Evolutionary conservation across 345 rosid genomes (phyloP).

Genomic region (Pelargonium nanum): DNA sequence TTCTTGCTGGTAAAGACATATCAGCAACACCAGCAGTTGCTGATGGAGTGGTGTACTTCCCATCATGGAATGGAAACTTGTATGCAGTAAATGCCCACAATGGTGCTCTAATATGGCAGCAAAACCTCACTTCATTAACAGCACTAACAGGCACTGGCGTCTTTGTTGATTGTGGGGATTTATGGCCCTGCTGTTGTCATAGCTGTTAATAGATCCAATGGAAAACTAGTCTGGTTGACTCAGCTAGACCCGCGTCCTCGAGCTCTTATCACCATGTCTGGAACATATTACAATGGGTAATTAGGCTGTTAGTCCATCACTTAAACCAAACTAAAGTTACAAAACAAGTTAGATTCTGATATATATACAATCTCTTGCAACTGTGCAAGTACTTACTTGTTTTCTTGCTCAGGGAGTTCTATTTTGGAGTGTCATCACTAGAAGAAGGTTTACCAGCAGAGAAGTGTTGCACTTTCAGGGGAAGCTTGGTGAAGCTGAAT

Average conservation of each 20-base stretch:
- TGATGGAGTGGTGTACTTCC: conserved; percentile 31
- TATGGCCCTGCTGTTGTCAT: conserved; percentile 38
- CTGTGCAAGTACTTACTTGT: not conserved
- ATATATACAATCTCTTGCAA: not conserved
- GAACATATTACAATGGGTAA: conserved; percentile 29
- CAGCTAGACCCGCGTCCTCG: conserved; percentile 25
- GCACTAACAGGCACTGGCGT: conserved; percentile 24
- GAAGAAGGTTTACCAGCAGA: conserved; percentile 20
- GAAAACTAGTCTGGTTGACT: conserved; percentile 31
- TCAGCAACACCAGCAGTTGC: conserved; percentile 37
- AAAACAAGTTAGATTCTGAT: not conserved
- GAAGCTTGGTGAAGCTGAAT: conserved; percentile 21
- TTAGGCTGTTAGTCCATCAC: conserved; percentile 7
- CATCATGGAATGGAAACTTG: conserved; percentile 44
- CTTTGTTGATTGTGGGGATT: conserved; percentile 24
- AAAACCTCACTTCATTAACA: conserved; percentile 27
- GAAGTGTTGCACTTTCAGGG: conserved; percentile 34
- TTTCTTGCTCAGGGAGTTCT: conserved; percentile 13
- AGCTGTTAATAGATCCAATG: conserved; percentile 22
- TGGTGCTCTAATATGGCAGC: conserved; percentile 38
- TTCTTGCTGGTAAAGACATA: conserved; percentile 38
- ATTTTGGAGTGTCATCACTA: conserved; percentile 30
- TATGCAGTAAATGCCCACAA: conserved; percentile 37
- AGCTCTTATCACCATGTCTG: conserved; percentile 29
- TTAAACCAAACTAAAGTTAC: no score